These are phyloP conservation scores for Gnomoniopsis sp. DNA, from an alignment of 2,329 filamentous ascomycete genomes.

Conservation along the genomic window DNA sequence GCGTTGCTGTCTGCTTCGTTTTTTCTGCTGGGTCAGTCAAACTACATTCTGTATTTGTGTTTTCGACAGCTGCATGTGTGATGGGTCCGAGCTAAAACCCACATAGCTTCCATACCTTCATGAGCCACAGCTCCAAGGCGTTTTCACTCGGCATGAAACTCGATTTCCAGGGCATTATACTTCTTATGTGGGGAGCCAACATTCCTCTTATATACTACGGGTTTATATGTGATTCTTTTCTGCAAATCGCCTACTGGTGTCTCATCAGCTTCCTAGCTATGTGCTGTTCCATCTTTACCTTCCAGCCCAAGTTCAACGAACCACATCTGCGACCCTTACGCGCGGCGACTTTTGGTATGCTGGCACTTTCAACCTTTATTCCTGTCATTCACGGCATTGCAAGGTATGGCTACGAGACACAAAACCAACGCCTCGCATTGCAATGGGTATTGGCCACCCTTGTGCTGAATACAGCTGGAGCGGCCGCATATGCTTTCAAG, in stretches of 20 bases:
- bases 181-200: slow-evolving; percentile 59
- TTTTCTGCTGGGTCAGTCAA: slow-evolving; percentile 37
- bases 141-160: slow-evolving; percentile 52
- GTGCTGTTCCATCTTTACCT: slow-evolving; percentile 33
- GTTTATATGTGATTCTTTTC: slow-evolving; percentile 36
- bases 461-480: slow-evolving; percentile 34
- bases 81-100: neutral
- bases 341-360: slow-evolving; percentile 35
- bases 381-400: slow-evolving; percentile 36
- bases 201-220: slow-evolving; percentile 55
- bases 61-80: neutral
- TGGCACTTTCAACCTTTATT: slow-evolving; percentile 36
- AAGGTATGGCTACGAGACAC: slow-evolving; percentile 28
- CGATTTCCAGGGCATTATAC: slow-evolving; percentile 59
- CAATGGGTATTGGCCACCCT: slow-evolving; percentile 36
- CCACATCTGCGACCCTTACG: slow-evolving; percentile 33
- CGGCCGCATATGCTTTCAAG: slow-evolving; percentile 32
- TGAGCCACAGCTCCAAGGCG: slow-evolving; percentile 48
- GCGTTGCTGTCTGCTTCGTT: slow-evolving; percentile 41
- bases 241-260: slow-evolving; percentile 34
- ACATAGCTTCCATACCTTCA: slow-evolving; percentile 48
- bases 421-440: slow-evolving; percentile 35
- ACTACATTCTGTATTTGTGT: no score
- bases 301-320: slow-evolving; percentile 31
- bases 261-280: slow-evolving; percentile 33